Percentiles rank a stretch among this genome's conserved stretches.
Evolutionary conservation across 1,284 basidiomycete species (phyloP).

Genomic region (Microbotryum scabiosae): DNA sequence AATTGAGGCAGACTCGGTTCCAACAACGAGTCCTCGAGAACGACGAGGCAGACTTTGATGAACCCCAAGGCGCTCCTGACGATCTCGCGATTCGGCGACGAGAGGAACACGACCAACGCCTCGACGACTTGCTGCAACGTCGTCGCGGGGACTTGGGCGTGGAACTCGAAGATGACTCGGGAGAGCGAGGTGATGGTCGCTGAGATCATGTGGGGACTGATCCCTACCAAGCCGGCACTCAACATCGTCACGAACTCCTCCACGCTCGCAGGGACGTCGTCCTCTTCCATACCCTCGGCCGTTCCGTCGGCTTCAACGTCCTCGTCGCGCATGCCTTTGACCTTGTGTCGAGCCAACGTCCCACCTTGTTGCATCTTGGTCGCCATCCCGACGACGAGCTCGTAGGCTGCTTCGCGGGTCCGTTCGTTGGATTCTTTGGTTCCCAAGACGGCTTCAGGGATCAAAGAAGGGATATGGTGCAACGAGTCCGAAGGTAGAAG

Average conservation of each 20-base stretch:
- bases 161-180: constrained; percentile 91
- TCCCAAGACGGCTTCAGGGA: constrained; percentile 92
- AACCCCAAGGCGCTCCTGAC: constrained; percentile 94
- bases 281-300: constrained; percentile 10
- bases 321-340: constrained; percentile 66
- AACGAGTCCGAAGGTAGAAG: constrained; percentile 62
- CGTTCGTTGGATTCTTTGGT: constrained; percentile 97
- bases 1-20: constrained; percentile 65
- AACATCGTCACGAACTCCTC: constrained; percentile 97
- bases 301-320: constrained; percentile 49
- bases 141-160: constrained; percentile 62
- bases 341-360: constrained; percentile 62
- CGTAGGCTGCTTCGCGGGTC: constrained; percentile 80
- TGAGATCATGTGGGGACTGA: constrained; percentile 95
- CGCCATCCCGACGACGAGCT: constrained; percentile 84
- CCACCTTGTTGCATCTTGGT: constrained; percentile 85
- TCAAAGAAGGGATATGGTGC: constrained; percentile 76
- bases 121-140: constrained; percentile 79
- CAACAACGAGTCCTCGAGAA: constrained; percentile 62
- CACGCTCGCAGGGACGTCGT: constrained; percentile 61
- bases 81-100: constrained; percentile 91
- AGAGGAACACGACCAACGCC: constrained; percentile 82
- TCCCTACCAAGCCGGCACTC: constrained; percentile 85
- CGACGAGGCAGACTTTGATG: constrained; percentile 86
- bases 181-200: constrained; percentile 92